Conservation (phyloP, 495 filamentous ascomycete genomes). For the Penicillium alfredii region DNA sequence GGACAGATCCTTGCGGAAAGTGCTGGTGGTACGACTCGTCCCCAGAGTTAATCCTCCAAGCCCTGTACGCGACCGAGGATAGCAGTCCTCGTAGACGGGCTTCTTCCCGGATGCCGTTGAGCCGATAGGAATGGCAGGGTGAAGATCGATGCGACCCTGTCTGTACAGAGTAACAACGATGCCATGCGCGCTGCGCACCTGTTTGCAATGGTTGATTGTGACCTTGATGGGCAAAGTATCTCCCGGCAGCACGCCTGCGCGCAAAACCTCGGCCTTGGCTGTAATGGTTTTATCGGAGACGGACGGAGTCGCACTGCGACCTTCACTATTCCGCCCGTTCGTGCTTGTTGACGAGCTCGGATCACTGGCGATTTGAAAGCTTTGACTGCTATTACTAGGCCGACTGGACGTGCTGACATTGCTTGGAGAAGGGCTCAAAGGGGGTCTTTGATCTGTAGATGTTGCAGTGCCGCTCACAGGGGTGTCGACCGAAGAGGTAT, state of each 20-base stretch:
- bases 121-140: conserved; percentile 63
- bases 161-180: conserved; percentile 91
- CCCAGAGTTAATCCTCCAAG: conserved; percentile 77
- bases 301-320: conserved; percentile 37
- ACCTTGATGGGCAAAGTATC: conserved; percentile 77
- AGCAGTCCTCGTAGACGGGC: conserved; percentile 72
- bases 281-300: conserved; percentile 64
- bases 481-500: conserved; percentile 31
- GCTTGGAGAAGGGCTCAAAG: conserved; percentile 54
- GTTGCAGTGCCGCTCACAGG: conserved; percentile 23
- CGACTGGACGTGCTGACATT: conserved; percentile 59
- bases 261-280: conserved; percentile 75
- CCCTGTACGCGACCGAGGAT: conserved; percentile 65
- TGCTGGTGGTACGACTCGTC: conserved; percentile 71
- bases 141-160: conserved; percentile 84
- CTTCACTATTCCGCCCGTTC: conserved; percentile 38
- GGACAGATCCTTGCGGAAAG: conserved; percentile 88
- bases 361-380: conserved; percentile 41
- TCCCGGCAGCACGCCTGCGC: conserved; percentile 79
- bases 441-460: conserved; percentile 30
- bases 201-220: conserved; percentile 76
- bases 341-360: conserved; percentile 33
- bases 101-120: conserved; percentile 56
- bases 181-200: conserved; percentile 81
- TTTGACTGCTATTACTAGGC: conserved; percentile 53